Evolutionary conservation across 192 early-diverging fungal species (phyloP), one percentile per base, ranked within the genome.

Genomic region (Mortierella antarctica): DNA sequence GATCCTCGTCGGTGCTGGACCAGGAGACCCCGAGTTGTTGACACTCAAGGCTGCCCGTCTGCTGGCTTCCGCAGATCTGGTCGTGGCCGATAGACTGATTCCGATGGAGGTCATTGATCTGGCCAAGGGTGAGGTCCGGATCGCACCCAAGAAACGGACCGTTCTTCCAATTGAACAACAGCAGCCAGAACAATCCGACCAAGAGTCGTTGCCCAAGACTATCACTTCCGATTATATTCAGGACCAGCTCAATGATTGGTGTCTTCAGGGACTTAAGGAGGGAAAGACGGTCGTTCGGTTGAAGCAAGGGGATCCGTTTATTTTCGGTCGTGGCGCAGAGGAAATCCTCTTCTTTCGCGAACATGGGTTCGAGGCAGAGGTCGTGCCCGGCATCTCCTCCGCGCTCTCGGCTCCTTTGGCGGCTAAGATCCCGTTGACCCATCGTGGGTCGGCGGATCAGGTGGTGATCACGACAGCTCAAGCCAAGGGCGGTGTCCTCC

Each of bases 301-400:
- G 49, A 97, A 98, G 86, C 90, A 91, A 52, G 97, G 97, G n/a
- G 95, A 97, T 65, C 94, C 95, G 23, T 95, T 96, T 73, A 88
- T 98, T 51, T 98, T 96, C 73, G 96, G 96, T 10, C 92, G 96
- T 14, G 96, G 96, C 21, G 95, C 91, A 15, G 97, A 98, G 75
- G 97, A 98, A 75, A 82, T 95, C 11, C 53, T 92, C 50, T 92
- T 85, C 61, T 93, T 96, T 81, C 86, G 88, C 17, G 78, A 87
- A 20, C 83, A 86, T 63, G 96, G 95, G 7, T 90, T 70, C 85
- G 70, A 80, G 12, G 65, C 77, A 67, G 86, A 90, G 52, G 86
- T 95, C 13, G 82, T 96, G 0, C 92, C 95, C 4, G 97, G 96
- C 20, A 87, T 98, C 12, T 89, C 91, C 0, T 93, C 92, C 60